A percentile compares a stretch with the other conserved stretches of the same genome.
These are phyloP conservation scores for Phytophthora niederhauseri DNA, from an alignment of 352 stramenopile genomes.

Conservation along the genomic window DNA sequence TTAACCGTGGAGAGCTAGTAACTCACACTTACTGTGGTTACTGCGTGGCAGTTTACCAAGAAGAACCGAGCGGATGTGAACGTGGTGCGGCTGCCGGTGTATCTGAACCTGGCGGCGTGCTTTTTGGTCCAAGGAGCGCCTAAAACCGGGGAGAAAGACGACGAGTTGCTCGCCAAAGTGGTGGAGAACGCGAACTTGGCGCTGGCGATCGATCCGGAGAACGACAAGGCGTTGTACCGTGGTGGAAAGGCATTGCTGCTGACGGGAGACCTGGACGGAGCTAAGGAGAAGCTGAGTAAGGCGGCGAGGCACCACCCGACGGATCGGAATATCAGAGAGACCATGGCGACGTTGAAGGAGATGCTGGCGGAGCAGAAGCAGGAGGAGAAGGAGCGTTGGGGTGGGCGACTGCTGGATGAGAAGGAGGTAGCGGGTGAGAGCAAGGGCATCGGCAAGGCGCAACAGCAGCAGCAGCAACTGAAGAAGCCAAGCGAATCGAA, in stretches of 20 bases:
- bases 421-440: slow-evolving; percentile 19
- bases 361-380: slow-evolving; percentile 58
- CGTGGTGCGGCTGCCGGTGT: slow-evolving; percentile 72
- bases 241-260: slow-evolving; percentile 67
- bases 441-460: slow-evolving; percentile 2
- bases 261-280: slow-evolving; percentile 57
- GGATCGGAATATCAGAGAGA: slow-evolving; percentile 77
- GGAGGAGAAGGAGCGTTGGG: slow-evolving; percentile 77
- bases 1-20: neutral
- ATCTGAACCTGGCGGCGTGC: slow-evolving; percentile 83
- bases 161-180: slow-evolving; percentile 51
- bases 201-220: slow-evolving; percentile 74
- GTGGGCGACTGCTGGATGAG: slow-evolving; percentile 54
- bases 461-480: slow-evolving; percentile 16
- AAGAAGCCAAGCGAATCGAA: slow-evolving; percentile 21
- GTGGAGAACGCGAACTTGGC: slow-evolving; percentile 71
- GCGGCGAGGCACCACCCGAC: slow-evolving; percentile 63
- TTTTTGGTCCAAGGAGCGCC: slow-evolving; percentile 52
- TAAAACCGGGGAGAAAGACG: slow-evolving; percentile 41
- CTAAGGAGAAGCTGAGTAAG: slow-evolving; percentile 67
- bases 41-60: slow-evolving; percentile 58
- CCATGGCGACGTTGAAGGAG: slow-evolving; percentile 52
- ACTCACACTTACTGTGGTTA: neutral
- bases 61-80: slow-evolving; percentile 79
- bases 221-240: slow-evolving; percentile 88